A percentile compares a stretch with the other conserved stretches of the same genome.
phyloP scores from a whole-genome alignment of 208 protist genomes.

The Trypanosoma conorhini region DNA sequence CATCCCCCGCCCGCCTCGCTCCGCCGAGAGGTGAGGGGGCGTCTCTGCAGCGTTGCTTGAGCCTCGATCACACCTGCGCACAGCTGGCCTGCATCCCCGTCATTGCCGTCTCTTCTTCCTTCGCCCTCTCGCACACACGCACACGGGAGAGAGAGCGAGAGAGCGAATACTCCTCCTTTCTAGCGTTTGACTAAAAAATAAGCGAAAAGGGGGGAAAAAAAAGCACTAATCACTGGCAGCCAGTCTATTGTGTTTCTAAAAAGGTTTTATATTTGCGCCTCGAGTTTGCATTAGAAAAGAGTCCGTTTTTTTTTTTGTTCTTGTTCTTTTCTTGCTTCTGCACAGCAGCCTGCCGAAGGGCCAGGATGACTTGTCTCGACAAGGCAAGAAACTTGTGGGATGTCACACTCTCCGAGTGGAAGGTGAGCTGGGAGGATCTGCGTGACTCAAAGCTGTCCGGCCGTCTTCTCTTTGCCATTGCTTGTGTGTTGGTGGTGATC shows the following conservation, averaged over 20 bases:
- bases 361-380: not conserved
- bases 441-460: conserved; percentile 31
- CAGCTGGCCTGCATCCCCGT: not conserved
- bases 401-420: conserved; percentile 13
- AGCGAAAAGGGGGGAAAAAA: not conserved
- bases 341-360: not conserved
- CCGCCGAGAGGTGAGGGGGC: too few species aligned
- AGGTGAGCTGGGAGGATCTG: conserved; percentile 37
- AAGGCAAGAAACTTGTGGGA: conserved; percentile 2
- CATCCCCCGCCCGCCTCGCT: not conserved
- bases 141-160: not conserved
- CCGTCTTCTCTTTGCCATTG: conserved; percentile 59
- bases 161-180: not conserved
- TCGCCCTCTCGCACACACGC: not conserved
- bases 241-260: too few species aligned
- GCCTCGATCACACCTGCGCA: not conserved
- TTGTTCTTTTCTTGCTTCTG: not conserved
- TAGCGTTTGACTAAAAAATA: not conserved
- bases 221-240: too few species aligned
- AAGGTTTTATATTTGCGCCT: too few species aligned
- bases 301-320: not conserved
- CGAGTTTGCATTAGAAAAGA: too few species aligned
- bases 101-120: not conserved
- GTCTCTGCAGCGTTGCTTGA: too few species aligned
- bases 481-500: conserved; percentile 64